Percentiles rank a stretch among this genome's conserved stretches.
These are phyloP conservation scores for Vanrija humicola DNA, from an alignment of 1,284 basidiomycete genomes.

Conservation along the genomic window DNA sequence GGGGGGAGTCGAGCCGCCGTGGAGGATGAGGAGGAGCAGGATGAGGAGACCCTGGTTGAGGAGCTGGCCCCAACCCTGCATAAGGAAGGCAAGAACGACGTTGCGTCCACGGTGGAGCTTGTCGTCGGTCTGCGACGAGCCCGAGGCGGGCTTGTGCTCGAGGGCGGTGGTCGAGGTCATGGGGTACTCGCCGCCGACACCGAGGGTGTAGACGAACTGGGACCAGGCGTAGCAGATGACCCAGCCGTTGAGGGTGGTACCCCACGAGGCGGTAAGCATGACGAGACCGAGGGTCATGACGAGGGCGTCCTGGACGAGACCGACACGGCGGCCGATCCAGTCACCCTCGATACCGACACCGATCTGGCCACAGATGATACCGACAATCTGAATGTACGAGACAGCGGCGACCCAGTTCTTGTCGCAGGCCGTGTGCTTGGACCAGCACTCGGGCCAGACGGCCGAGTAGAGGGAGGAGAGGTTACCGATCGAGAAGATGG, in stretches of 20 bases:
- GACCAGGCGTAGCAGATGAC: conserved; percentile 54
- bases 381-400: conserved; percentile 37
- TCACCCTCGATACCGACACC: conserved; percentile 57
- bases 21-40: conserved; percentile 55
- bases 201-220: conserved; percentile 54
- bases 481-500: conserved; percentile 53
- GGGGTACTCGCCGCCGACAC: conserved; percentile 56
- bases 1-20: conserved; percentile 42
- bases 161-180: conserved; percentile 56
- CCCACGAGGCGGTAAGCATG: conserved; percentile 57
- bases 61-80: conserved; percentile 56
- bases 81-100: conserved; percentile 55
- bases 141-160: conserved; percentile 48
- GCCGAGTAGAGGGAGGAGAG: conserved; percentile 51
- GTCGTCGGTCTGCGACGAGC: conserved; percentile 51
- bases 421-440: conserved; percentile 49
- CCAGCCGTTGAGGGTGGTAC: conserved; percentile 54
- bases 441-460: conserved; percentile 56
- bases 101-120: conserved; percentile 56
- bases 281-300: conserved; percentile 52
- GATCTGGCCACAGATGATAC: conserved; percentile 57
- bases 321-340: conserved; percentile 56
- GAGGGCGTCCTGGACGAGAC: conserved; percentile 51
- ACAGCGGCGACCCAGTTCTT: conserved; percentile 52
- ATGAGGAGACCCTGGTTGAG: conserved; percentile 55